A percentile compares a stretch with the other conserved stretches of the same genome.
Evolutionary conservation across 1,284 basidiomycete genomes (phyloP).

Genomic region (Pseudozyma thailandica): DNA sequence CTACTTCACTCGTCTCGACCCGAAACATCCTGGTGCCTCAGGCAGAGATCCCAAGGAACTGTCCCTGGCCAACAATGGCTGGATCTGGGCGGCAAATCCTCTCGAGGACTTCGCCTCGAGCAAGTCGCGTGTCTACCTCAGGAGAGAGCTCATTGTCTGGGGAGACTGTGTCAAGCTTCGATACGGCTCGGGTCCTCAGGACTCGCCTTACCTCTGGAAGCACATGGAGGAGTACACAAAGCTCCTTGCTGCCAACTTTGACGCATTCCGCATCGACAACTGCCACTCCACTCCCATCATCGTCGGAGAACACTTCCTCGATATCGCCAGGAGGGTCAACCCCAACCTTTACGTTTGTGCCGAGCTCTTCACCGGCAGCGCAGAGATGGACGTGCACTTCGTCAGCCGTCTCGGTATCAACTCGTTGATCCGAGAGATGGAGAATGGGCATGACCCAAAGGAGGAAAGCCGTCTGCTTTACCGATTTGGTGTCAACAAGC

Average conservation of each 20-base stretch:
- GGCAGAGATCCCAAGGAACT: slow-evolving; percentile 77
- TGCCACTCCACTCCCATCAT: slow-evolving; percentile 96
- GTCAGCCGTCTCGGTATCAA: slow-evolving; percentile 64
- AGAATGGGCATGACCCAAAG: slow-evolving; percentile 62
- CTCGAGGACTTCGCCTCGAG: slow-evolving; percentile 92
- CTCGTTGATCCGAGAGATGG: slow-evolving; percentile 63
- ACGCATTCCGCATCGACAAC: slow-evolving; percentile 97
- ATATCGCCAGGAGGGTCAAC: slow-evolving; percentile 86
- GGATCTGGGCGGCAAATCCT: slow-evolving; percentile 98
- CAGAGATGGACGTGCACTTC: slow-evolving; percentile 76
- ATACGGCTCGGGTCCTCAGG: slow-evolving; percentile 73
- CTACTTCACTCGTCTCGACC: slow-evolving; percentile 62
- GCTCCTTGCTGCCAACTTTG: slow-evolving; percentile 81
- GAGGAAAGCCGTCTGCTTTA: slow-evolving; percentile 62
- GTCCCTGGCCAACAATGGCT: slow-evolving; percentile 91
- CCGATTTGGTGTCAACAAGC: slow-evolving; percentile 63
- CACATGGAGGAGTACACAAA: slow-evolving; percentile 82
- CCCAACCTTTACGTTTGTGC: slow-evolving; percentile 95
- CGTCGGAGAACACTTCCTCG: slow-evolving; percentile 90
- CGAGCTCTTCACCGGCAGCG: slow-evolving; percentile 94
- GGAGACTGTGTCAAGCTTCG: slow-evolving; percentile 97
- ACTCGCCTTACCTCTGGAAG: slow-evolving; percentile 94
- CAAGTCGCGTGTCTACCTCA: slow-evolving; percentile 93
- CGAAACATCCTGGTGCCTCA: slow-evolving; percentile 47
- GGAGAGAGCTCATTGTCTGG: slow-evolving; percentile 96